Base-by-base conservation (phyloP, 2,329 filamentous ascomycete genomes). In the Trichoderma sp. region DNA sequence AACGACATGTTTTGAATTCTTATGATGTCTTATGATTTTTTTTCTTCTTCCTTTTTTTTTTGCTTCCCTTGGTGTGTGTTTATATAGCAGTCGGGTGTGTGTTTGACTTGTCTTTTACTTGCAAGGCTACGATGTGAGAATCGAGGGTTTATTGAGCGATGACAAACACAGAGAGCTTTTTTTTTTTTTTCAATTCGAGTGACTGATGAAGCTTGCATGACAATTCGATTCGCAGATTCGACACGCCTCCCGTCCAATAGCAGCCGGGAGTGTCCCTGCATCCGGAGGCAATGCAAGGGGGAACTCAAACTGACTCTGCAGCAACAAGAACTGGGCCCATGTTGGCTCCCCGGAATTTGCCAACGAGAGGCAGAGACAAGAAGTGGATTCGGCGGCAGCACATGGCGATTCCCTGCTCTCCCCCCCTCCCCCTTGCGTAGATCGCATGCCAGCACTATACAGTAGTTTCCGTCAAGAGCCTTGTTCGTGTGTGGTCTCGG, bases 401-500 rank as follows among this genome's bases (percentile, higher is more conserved):
- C 58, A 61, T 50, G 58, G 58, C 42, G 13, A 45, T 32, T 63
- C 45, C 59, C 48, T 52, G 45, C 22, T n/a, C n/a, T n/a, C n/a
- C n/a, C n/a, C n/a, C n/a, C n/a, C n/a, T n/a, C n/a, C n/a, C 59
- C 39, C 29, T 34, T 52, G 57, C 35, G 59, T 45, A 63, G 59
- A 63, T 63, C 59, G 39, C 59, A 63, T 53, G 59, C 59, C 45
- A 29, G 59, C 48, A 63, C 39, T 45, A 45, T 9, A n/a, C n/a
- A 10, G 32, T 34, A 34, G 32, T 34, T 45, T 45, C 19, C 19
- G 39, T n/a, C 39, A 29, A n/a, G 39, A 12, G n/a, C 39, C 39
- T 19, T 45, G 48, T 27, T 17, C 12, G 22, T 50, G 19, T 9
- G n/a, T 45, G 48, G 48, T 52, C 48, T 52, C 25, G 39, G 39